A percentile compares a stretch with the other conserved stretches of the same genome.
Evolutionary conservation across 345 rosid species (phyloP).

Genomic region (Salix exigua): DNA sequence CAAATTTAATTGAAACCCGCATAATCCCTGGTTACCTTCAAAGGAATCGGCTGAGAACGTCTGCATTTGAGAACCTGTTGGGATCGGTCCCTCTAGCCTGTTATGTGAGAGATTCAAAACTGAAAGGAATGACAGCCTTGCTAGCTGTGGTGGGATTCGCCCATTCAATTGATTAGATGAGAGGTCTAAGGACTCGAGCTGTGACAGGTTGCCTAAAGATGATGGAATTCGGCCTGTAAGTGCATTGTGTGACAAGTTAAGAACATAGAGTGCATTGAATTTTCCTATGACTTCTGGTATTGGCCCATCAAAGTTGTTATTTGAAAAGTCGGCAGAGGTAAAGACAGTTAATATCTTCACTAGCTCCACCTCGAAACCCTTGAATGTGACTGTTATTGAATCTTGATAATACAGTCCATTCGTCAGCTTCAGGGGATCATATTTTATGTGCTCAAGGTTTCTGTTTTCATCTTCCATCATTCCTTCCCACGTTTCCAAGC

Average conservation of each 20-base stretch:
- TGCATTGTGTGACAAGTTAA: conserved; percentile 22
- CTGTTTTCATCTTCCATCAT: conserved; percentile 26
- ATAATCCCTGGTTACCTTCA: conserved; percentile 8
- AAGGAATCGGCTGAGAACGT: conserved; percentile 2
- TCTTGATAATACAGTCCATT: conserved; percentile 26
- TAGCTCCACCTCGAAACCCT: conserved; percentile 38
- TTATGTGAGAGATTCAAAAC: conserved; percentile 20
- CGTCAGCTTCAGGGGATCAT: not conserved
- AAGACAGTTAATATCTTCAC: conserved; percentile 41
- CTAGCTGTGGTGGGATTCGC: conserved; percentile 16
- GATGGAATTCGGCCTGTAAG: conserved; percentile 13
- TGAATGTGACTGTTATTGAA: conserved; percentile 35
- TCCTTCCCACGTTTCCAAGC: conserved; percentile 26
- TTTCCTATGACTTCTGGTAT: conserved; percentile 17
- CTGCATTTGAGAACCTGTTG: conserved; percentile 4
- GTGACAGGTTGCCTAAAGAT: conserved; percentile 5
- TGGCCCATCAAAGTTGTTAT: conserved; percentile 15
- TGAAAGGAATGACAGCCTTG: conserved; percentile 13
- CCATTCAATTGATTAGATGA: conserved; percentile 9
- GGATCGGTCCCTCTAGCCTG: conserved; percentile 5
- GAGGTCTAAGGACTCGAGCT: conserved; percentile 23
- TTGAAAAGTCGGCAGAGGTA: conserved; percentile 31
- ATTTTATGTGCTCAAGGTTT: conserved; percentile 23
- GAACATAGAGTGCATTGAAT: conserved; percentile 13
- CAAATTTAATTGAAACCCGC: not conserved